Conservation (phyloP, 2,329 filamentous ascomycete genomes). For the Aspergillus ibericus region DNA sequence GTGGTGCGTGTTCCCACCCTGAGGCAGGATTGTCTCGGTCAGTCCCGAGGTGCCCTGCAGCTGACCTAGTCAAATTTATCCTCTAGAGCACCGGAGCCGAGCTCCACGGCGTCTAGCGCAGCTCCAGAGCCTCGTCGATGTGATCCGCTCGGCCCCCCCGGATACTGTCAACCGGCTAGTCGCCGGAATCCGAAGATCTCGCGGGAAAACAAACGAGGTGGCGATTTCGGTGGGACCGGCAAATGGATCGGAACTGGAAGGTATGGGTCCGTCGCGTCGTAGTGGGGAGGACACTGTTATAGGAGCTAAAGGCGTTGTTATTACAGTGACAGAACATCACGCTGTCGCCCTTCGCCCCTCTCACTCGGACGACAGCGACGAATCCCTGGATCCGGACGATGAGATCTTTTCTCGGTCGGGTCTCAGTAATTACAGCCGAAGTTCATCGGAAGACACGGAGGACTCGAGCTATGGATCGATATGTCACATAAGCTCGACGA, state of each 20-base stretch:
- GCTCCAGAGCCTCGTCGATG: slow-evolving; percentile 35
- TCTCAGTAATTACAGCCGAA: slow-evolving; percentile 7
- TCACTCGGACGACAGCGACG: slow-evolving; percentile 6
- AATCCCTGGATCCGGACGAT: slow-evolving; percentile 17
- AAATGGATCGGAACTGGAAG: slow-evolving; percentile 26
- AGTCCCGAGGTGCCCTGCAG: neutral
- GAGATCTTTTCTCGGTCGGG: neutral
- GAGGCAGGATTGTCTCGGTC: neutral
- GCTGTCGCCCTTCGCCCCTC: neutral
- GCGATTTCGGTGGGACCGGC: slow-evolving; percentile 22
- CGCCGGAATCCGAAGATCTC: slow-evolving; percentile 28
- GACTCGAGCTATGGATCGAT: slow-evolving; percentile 27
- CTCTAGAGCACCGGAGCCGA: slow-evolving; percentile 17
- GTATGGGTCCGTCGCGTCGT: slow-evolving; percentile 13
- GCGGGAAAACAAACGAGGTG: slow-evolving; percentile 19
- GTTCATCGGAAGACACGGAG: slow-evolving; percentile 23
- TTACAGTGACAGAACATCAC: neutral
- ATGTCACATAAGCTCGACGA: slow-evolving; percentile 21
- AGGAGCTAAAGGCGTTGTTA: neutral
- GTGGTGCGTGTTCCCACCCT: slow-evolving; percentile 22
- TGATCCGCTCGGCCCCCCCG: slow-evolving; percentile 35
- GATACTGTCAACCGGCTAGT: slow-evolving; percentile 34
- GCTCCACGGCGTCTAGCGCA: slow-evolving; percentile 29
- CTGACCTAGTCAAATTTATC: neutral
- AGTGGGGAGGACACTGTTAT: neutral